Conservation (phyloP, 2,329 filamentous ascomycete species). For the Grosmannia huntii region DNA sequence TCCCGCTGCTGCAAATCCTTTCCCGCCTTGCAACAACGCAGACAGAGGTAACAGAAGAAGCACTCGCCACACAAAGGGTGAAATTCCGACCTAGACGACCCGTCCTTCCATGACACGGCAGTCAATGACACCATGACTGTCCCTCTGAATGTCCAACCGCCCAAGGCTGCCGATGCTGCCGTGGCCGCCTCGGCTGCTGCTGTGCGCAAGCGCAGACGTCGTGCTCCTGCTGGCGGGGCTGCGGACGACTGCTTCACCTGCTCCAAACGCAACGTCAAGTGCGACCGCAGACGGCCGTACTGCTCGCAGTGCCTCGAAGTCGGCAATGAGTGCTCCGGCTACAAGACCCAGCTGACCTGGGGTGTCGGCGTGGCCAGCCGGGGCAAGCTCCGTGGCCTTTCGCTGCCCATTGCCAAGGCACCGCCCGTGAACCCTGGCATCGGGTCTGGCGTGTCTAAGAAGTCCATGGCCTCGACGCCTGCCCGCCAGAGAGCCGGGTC, state of each 20-base stretch:
- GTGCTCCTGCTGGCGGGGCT: constrained; percentile 77
- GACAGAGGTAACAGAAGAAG: background rate
- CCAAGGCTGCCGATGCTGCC: constrained; percentile 25
- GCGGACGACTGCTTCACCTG: constrained; percentile 94
- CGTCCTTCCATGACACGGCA: background rate
- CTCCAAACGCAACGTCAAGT: constrained; percentile 69
- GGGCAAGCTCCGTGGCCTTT: constrained; percentile 83
- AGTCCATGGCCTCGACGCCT: constrained; percentile 22
- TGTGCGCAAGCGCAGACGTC: constrained; percentile 64
- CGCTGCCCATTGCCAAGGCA: constrained; percentile 54
- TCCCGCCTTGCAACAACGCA: background rate
- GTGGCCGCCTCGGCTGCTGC: constrained; percentile 21
- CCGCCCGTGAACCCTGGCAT: constrained; percentile 33
- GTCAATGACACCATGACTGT: constrained; percentile 30
- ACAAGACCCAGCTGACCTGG: constrained; percentile 95
- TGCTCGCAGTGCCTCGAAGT: constrained; percentile 89
- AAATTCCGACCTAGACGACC: background rate
- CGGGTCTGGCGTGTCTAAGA: constrained; percentile 27
- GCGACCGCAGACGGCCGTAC: constrained; percentile 84
- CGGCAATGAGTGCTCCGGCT: constrained; percentile 86
- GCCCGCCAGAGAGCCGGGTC: constrained; percentile 29
- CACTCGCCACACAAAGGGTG: background rate
- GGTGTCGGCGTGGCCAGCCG: constrained; percentile 90
- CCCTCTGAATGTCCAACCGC: constrained; percentile 30
- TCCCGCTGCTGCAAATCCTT: background rate